phyloP scores from a whole-genome alignment of 176 grass and related monocot genomes.

The Elaeis guineensis region DNA sequence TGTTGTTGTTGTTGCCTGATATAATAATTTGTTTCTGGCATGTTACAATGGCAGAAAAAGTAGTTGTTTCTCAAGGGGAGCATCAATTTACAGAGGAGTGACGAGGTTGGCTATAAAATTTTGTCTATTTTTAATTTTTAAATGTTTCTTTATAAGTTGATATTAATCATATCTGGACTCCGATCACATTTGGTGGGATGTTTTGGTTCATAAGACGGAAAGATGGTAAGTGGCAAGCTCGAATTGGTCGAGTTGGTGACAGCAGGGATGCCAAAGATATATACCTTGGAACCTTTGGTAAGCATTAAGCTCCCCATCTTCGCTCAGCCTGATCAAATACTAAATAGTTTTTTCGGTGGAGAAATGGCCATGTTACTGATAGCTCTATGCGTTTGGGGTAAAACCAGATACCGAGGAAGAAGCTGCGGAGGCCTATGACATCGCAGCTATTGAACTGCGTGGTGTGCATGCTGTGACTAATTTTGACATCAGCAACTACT shows the following conservation, averaged over 20 bases:
- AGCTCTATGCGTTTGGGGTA: not conserved
- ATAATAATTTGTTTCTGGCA: not conserved
- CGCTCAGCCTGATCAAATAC: not conserved
- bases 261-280: slow-evolving; percentile 65
- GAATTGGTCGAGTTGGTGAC: slow-evolving; percentile 84
- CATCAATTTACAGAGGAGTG: slow-evolving; percentile 92
- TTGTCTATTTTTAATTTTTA: slow-evolving; percentile 19
- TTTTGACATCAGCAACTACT: slow-evolving; percentile 93
- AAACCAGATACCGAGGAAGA: slow-evolving; percentile 89
- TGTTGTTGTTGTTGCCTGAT: too few species aligned
- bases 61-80: slow-evolving; percentile 98
- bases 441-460: slow-evolving; percentile 84
- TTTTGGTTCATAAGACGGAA: slow-evolving; percentile 55
- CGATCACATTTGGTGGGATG: not conserved
- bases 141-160: not conserved
- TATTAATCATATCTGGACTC: slow-evolving; percentile 12
- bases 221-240: slow-evolving; percentile 95
- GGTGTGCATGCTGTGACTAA: slow-evolving; percentile 89
- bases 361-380: not conserved
- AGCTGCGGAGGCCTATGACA: slow-evolving; percentile 91
- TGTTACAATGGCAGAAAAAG: slow-evolving; percentile 48
- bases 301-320: not conserved
- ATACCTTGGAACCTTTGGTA: slow-evolving; percentile 95
- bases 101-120: slow-evolving; percentile 50
- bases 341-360: too few species aligned